phyloP scores from a whole-genome alignment of 1,139 yeast species.

The Kodamaea derodonti region DNA sequence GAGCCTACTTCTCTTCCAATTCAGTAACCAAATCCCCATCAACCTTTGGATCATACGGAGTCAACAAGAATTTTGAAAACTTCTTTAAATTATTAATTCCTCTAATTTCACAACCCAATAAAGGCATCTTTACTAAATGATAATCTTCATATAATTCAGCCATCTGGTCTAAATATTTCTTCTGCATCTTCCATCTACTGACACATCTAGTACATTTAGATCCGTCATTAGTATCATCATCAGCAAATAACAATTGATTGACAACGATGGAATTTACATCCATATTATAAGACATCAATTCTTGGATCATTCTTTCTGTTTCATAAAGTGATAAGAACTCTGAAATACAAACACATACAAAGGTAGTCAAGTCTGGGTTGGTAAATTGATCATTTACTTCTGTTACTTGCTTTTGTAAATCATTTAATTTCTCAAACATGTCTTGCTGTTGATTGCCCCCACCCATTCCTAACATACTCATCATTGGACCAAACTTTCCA shows the following conservation, averaged over 20 bases:
- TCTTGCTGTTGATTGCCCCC: slow-evolving; percentile 65
- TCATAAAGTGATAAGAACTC: slow-evolving; percentile 94
- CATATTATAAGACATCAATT: slow-evolving; percentile 87
- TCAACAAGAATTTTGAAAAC: slow-evolving; percentile 65
- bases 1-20: slow-evolving; percentile 55
- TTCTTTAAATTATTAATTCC: slow-evolving; percentile 81
- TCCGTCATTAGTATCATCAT: slow-evolving; percentile 38
- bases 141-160: slow-evolving; percentile 91
- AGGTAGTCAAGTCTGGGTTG: slow-evolving; percentile 92
- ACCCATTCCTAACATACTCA: slow-evolving; percentile 69
- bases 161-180: slow-evolving; percentile 90
- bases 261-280: slow-evolving; percentile 95
- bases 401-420: slow-evolving; percentile 74
- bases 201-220: slow-evolving; percentile 76
- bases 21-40: slow-evolving; percentile 62
- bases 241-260: slow-evolving; percentile 87
- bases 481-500: slow-evolving; percentile 86
- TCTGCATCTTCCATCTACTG: slow-evolving; percentile 94
- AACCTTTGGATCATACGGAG: slow-evolving; percentile 65
- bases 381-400: slow-evolving; percentile 94
- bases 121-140: slow-evolving; percentile 92
- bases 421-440: slow-evolving; percentile 75
- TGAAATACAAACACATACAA: slow-evolving; percentile 94
- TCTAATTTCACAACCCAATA: slow-evolving; percentile 89
- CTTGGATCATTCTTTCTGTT: slow-evolving; percentile 96